Percentiles rank a stretch among this genome's conserved stretches.
Conservation (phyloP, 345 rosid genomes). For the Camelina laxa region DNA sequence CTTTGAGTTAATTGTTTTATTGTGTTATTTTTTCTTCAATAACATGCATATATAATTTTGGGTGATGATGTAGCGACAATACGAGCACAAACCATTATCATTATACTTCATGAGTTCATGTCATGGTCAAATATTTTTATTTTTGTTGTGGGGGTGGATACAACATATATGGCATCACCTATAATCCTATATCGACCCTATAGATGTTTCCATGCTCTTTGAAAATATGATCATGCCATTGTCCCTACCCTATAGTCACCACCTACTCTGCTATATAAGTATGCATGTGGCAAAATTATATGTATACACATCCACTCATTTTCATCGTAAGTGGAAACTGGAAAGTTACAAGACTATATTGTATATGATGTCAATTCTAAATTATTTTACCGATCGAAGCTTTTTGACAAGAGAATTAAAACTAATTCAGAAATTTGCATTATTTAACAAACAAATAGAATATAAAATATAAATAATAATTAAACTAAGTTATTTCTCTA, state of each 20-base stretch:
- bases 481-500: too few species aligned
- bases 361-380: neutral
- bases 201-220: slow-evolving; percentile 26
- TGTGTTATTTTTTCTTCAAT: too few species aligned
- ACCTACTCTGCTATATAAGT: slow-evolving; percentile 25
- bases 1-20: neutral
- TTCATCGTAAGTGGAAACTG: slow-evolving; percentile 25
- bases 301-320: slow-evolving; percentile 3
- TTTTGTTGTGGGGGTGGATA: slow-evolving; percentile 19
- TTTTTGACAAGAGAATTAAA: neutral
- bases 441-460: too few species aligned
- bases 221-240: slow-evolving; percentile 17
- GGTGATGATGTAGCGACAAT: neutral
- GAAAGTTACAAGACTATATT: slow-evolving; percentile 6
- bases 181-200: slow-evolving; percentile 15
- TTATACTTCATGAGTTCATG: too few species aligned
- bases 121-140: neutral
- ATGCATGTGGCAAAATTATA: slow-evolving; percentile 10
- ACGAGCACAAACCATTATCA: neutral
- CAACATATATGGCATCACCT: slow-evolving; percentile 22
- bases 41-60: too few species aligned
- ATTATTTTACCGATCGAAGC: neutral
- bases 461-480: too few species aligned
- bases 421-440: neutral
- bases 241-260: slow-evolving; percentile 31